Evolutionary conservation across 495 filamentous ascomycete species (phyloP).

Genomic region (Cladorrhinum samala): DNA sequence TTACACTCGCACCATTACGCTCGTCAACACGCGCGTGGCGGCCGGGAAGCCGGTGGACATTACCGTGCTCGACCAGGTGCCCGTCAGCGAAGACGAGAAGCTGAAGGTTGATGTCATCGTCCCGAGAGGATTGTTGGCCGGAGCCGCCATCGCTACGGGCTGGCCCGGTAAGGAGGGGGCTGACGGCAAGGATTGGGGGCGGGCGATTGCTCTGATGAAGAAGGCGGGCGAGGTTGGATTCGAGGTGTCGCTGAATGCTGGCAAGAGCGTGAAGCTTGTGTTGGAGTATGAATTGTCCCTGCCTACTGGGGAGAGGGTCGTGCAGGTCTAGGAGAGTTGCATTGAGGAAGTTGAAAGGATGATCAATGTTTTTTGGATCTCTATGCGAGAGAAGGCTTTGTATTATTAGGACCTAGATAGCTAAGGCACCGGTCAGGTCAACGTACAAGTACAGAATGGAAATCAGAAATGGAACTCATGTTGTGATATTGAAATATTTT

Average conservation of each 20-base stretch:
- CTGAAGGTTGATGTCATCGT: slow-evolving; percentile 48
- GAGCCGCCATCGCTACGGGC: slow-evolving; percentile 36
- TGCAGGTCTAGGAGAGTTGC: slow-evolving; percentile 21
- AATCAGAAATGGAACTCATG: no score
- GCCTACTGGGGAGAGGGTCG: slow-evolving; percentile 45
- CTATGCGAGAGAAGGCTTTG: no score
- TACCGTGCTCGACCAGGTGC: slow-evolving; percentile 59
- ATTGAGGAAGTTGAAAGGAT: background rate
- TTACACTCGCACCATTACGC: slow-evolving; percentile 50
- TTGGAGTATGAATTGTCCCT: slow-evolving; percentile 59
- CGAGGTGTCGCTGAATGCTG: slow-evolving; percentile 52
- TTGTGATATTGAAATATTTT: no score
- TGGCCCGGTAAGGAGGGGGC: slow-evolving; percentile 20
- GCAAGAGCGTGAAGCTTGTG: slow-evolving; percentile 48
- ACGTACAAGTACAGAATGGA: no score
- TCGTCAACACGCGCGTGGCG: slow-evolving; percentile 53
- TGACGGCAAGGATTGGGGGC: slow-evolving; percentile 40
- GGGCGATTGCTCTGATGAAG: slow-evolving; percentile 41
- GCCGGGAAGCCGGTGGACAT: slow-evolving; percentile 44
- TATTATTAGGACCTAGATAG: no score
- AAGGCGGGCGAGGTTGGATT: slow-evolving; percentile 59
- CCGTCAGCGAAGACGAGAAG: slow-evolving; percentile 59
- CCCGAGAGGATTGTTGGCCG: slow-evolving; percentile 47
- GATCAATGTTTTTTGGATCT: no score
- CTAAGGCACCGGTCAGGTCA: no score